phyloP scores from a whole-genome alignment of 1,284 basidiomycete species.

The Peniophora sp. region DNA sequence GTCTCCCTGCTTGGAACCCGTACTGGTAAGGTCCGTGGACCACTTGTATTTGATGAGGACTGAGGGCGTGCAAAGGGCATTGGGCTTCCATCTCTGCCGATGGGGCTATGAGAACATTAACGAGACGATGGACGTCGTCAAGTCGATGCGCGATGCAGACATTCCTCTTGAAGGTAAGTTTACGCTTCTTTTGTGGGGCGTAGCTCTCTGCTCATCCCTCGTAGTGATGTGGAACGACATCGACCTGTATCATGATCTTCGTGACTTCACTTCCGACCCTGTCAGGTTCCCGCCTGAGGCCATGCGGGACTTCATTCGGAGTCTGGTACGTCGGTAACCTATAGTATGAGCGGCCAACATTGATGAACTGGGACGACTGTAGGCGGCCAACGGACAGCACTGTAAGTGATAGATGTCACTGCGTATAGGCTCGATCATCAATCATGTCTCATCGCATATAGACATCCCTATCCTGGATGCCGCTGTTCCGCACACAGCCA shows the following conservation, averaged over 20 bases:
- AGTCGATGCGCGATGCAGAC: conserved; percentile 52
- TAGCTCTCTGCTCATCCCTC: background rate
- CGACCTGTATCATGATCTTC: conserved; percentile 57
- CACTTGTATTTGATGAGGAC: too few species aligned
- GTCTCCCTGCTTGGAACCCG: conserved; percentile 55
- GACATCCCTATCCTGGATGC: conserved; percentile 38
- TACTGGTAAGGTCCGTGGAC: conserved; percentile 28
- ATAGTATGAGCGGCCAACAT: background rate
- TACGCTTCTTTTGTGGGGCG: background rate
- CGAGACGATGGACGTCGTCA: conserved; percentile 33
- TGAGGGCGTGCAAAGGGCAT: conserved; percentile 20
- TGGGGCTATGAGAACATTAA: conserved; percentile 42
- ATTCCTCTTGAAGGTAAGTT: conserved; percentile 56
- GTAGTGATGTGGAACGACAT: conserved; percentile 74
- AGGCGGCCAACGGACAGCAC: background rate
- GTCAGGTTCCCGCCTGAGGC: conserved; percentile 53
- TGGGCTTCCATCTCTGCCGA: conserved; percentile 63
- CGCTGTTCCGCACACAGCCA: conserved; percentile 26
- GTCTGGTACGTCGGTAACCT: conserved; percentile 43
- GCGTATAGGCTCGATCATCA: background rate
- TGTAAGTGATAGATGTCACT: too few species aligned
- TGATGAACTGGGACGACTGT: background rate
- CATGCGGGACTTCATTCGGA: conserved; percentile 51
- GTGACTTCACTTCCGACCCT: conserved; percentile 67
- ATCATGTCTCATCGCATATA: background rate